These are phyloP conservation scores for Fusarium sp. DNA, from an alignment of 2,329 filamentous ascomycete genomes.

Conservation along the genomic window DNA sequence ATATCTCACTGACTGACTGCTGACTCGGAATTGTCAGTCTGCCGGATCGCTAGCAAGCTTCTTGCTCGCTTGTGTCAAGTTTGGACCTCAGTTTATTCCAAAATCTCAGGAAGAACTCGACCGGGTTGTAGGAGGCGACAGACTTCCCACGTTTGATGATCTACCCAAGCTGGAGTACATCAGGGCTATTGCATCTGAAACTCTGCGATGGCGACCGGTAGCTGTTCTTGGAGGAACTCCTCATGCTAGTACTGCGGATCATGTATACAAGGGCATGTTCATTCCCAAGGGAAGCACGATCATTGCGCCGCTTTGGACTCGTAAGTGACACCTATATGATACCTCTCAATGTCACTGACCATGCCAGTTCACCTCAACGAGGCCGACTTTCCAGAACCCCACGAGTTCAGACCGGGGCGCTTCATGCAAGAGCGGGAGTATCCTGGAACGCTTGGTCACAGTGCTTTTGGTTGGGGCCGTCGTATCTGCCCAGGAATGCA, in stretches of 20 bases:
- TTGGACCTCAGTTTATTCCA: slow-evolving; percentile 64
- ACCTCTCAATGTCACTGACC: fast-evolving
- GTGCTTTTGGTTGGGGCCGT: slow-evolving; percentile 60
- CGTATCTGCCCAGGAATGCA: slow-evolving; percentile 63
- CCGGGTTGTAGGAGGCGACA: slow-evolving; percentile 54
- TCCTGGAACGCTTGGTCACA: slow-evolving; percentile 56
- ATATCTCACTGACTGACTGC: fast-evolving
- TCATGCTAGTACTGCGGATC: slow-evolving; percentile 62
- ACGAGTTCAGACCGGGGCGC: slow-evolving; percentile 57
- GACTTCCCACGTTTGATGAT: slow-evolving; percentile 58
- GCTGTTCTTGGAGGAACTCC: slow-evolving; percentile 61
- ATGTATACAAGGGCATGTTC: slow-evolving; percentile 60
- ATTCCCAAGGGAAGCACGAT: slow-evolving; percentile 61
- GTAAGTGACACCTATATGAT: slow-evolving; percentile 46
- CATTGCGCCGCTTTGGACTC: slow-evolving; percentile 60
- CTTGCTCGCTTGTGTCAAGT: slow-evolving; percentile 67
- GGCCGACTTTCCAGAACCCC: slow-evolving; percentile 58
- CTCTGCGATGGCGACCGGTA: slow-evolving; percentile 59
- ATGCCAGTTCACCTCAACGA: slow-evolving; percentile 58
- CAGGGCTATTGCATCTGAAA: slow-evolving; percentile 57
- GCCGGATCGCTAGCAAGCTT: slow-evolving; percentile 65
- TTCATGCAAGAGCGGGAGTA: slow-evolving; percentile 55
- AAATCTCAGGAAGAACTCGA: slow-evolving; percentile 59
- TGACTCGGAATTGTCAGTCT: slow-evolving; percentile 47
- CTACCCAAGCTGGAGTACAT: slow-evolving; percentile 54